These are phyloP conservation scores for Claviceps arundinis DNA, from an alignment of 2,329 filamentous ascomycete species.

Conservation along the genomic window DNA sequence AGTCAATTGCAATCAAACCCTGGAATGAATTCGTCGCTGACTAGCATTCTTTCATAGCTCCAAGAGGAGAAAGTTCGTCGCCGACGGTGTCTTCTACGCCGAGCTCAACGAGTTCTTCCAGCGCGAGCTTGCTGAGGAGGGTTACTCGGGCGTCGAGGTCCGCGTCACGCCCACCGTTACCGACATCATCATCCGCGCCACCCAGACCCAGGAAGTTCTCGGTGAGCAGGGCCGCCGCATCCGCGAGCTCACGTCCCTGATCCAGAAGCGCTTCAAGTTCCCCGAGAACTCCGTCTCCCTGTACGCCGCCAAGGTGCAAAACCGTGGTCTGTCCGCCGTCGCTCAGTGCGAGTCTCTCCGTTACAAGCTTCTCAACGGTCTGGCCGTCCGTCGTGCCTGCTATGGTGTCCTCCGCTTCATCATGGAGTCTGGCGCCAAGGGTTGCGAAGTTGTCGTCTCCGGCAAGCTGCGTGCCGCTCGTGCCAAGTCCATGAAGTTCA, in stretches of 20 bases:
- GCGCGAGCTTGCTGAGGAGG: conserved; percentile 99
- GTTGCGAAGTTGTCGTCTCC: conserved; percentile 98
- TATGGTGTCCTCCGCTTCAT: conserved; percentile 99
- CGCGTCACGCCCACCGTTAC: conserved; percentile 99
- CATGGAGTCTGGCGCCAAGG: conserved; percentile 99
- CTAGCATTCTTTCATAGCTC: conserved; percentile 39
- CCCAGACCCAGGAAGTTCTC: conserved; percentile 99
- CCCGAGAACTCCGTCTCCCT: conserved; percentile 99
- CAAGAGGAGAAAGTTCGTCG: conserved; percentile 90
- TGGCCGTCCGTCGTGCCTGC: conserved; percentile 96
- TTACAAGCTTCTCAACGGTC: conserved; percentile 99
- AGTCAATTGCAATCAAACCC: neutral
- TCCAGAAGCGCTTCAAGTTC: conserved; percentile 99
- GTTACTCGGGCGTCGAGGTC: conserved; percentile 99
- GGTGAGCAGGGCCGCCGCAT: conserved; percentile 99
- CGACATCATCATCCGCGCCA: conserved; percentile 99
- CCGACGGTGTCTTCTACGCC: conserved; percentile 99
- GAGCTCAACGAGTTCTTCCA: conserved; percentile 99
- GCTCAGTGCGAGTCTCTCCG: conserved; percentile 99
- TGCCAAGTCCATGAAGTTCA: conserved; percentile 99
- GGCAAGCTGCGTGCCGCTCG: conserved; percentile 98
- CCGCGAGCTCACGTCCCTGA: conserved; percentile 98
- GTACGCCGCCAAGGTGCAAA: conserved; percentile 99
- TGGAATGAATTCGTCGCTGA: conserved; percentile 1
- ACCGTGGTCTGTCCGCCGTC: conserved; percentile 98